Evolutionary conservation across 1,284 basidiomycete genomes (phyloP).

Genomic region (Puccinia novopanici): DNA sequence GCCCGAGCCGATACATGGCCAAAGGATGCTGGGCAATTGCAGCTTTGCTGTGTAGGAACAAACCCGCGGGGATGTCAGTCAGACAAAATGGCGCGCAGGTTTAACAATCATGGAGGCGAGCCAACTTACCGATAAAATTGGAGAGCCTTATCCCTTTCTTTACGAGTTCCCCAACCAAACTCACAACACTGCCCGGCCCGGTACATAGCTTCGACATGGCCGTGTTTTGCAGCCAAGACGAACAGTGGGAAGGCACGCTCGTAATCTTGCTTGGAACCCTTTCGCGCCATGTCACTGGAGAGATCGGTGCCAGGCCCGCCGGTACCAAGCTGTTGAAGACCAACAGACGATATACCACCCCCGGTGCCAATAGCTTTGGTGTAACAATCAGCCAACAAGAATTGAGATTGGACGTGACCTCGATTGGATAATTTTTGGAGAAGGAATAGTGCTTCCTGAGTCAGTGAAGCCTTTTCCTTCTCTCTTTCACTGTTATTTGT

Average conservation of each 20-base stretch:
- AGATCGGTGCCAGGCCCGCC: background rate
- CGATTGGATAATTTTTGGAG: slow-evolving; percentile 88
- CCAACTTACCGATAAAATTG: slow-evolving; percentile 72
- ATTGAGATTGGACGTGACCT: slow-evolving; percentile 90
- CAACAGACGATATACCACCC: slow-evolving; percentile 43
- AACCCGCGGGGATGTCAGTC: background rate
- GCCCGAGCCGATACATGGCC: slow-evolving; percentile 93
- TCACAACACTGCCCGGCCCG: slow-evolving; percentile 96
- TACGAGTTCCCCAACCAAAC: slow-evolving; percentile 95
- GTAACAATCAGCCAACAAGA: slow-evolving; percentile 96
- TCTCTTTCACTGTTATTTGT: slow-evolving; percentile 28
- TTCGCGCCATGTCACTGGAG: slow-evolving; percentile 1
- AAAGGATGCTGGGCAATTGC: slow-evolving; percentile 87
- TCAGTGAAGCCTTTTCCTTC: slow-evolving; percentile 76
- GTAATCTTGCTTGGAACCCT: slow-evolving; percentile 80
- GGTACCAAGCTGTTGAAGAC: background rate
- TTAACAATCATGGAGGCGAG: too few species aligned
- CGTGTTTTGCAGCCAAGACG: slow-evolving; percentile 93
- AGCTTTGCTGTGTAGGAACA: slow-evolving; percentile 68
- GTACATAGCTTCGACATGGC: slow-evolving; percentile 94
- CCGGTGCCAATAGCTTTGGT: slow-evolving; percentile 87
- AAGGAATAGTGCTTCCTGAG: slow-evolving; percentile 79
- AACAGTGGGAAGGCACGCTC: slow-evolving; percentile 95
- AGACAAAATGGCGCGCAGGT: too few species aligned
- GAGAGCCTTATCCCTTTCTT: slow-evolving; percentile 86